A percentile compares a stretch with the other conserved stretches of the same genome.
Evolutionary conservation across 345 rosid genomes (phyloP).

Genomic region (Dovyalis caffra): DNA sequence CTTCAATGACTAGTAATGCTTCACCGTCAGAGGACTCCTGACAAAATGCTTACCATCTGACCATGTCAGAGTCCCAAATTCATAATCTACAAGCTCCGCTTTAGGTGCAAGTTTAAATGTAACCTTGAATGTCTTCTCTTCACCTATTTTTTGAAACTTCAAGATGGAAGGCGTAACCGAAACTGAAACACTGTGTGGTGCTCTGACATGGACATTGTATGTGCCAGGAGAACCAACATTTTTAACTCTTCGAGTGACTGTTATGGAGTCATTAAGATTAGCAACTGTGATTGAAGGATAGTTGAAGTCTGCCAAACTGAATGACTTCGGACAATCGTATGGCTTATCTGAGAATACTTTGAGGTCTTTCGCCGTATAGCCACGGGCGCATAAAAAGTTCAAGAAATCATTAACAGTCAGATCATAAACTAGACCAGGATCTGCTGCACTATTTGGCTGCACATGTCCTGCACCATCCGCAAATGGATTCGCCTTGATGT

Average conservation of each 20-base stretch:
- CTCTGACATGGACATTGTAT: constrained; percentile 25
- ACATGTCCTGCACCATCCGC: constrained; percentile 52
- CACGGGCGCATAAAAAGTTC: constrained; percentile 43
- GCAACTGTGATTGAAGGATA: constrained; percentile 52
- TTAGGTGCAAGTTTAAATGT: constrained; percentile 6
- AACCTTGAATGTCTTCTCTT: constrained; percentile 44
- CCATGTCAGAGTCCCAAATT: constrained; percentile 49
- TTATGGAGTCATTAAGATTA: constrained; percentile 13
- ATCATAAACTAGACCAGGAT: constrained; percentile 63
- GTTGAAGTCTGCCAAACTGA: constrained; percentile 36
- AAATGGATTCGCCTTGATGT: constrained; percentile 42
- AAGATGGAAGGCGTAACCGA: constrained; percentile 31
- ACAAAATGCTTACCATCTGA: constrained; percentile 47
- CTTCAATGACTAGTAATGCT: background rate
- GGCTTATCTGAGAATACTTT: constrained; percentile 12
- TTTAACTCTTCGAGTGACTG: constrained; percentile 33
- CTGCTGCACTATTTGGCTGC: constrained; percentile 38
- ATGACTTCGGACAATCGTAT: constrained; percentile 30
- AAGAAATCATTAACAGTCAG: constrained; percentile 27
- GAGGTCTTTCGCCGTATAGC: constrained; percentile 27
- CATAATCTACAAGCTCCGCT: background rate
- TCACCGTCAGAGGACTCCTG: constrained; percentile 38
- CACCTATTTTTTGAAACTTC: constrained; percentile 33
- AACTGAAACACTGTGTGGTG: constrained; percentile 34
- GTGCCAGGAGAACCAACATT: constrained; percentile 51